Conservation (phyloP, 495 filamentous ascomycete genomes). For the Xylaria grammica region DNA sequence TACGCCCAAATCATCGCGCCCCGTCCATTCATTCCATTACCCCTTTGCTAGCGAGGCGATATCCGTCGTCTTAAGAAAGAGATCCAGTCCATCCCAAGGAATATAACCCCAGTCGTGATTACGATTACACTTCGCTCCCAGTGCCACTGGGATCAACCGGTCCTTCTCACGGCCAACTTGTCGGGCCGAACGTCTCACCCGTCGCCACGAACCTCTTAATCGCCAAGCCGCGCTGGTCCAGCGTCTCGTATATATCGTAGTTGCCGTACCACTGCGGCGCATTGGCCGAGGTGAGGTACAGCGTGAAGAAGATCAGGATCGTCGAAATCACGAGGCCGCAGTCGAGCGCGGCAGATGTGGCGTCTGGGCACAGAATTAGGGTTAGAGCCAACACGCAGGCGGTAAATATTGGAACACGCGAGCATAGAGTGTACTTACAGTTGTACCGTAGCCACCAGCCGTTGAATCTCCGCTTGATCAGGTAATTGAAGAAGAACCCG, state of each 20-base stretch:
- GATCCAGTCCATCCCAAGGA: too few relatives aligned
- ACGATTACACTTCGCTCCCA: not conserved
- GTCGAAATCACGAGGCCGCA: conserved; percentile 69
- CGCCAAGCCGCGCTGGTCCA: conserved; percentile 42
- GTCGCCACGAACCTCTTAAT: conserved; percentile 40
- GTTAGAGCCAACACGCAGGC: too few relatives aligned
- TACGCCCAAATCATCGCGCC: too few relatives aligned
- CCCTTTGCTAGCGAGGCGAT: too few relatives aligned
- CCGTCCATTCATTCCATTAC: too few relatives aligned
- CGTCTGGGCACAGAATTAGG: too few relatives aligned
- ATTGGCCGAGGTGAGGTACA: conserved; percentile 58
- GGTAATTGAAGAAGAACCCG: conserved; percentile 70
- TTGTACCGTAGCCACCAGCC: conserved; percentile 84
- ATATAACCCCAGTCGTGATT: not conserved
- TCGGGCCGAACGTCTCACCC: conserved; percentile 54
- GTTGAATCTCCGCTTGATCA: conserved; percentile 62
- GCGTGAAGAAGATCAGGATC: conserved; percentile 72
- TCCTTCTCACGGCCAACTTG: conserved; percentile 41
- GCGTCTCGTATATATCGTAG: conserved; percentile 45
- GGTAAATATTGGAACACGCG: too few relatives aligned
- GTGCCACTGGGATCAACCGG: not conserved
- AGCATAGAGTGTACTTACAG: too few relatives aligned
- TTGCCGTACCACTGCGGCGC: conserved; percentile 74
- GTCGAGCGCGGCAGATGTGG: conserved; percentile 74
- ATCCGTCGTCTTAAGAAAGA: too few relatives aligned